Base-by-base conservation (phyloP, 805 yeast species). In the Wickerhamiella allomyrinae region DNA sequence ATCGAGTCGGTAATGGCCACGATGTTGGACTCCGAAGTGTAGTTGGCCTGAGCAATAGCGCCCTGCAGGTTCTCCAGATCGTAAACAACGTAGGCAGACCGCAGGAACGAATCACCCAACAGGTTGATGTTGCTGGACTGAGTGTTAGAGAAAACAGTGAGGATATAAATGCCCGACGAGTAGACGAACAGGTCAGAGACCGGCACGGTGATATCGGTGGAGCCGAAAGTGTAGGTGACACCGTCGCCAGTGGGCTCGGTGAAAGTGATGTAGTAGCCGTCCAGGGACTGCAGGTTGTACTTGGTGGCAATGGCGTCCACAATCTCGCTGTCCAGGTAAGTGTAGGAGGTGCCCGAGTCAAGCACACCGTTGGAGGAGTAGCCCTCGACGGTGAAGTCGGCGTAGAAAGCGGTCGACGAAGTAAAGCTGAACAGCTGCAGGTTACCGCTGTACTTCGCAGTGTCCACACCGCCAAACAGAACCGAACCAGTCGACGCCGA, bases 381-480 rank as follows among this genome's bases (percentile, higher is more conserved):
- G 29, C 47, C 50, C 2, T 14, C 29, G 8, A 50, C 47, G 10
- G 37, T n/a, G 41, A 45, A 41, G 33, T 44, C 46, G 9, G 46
- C 53, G 24, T 22, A 31, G 23, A 41, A 40, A 19, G 46, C 29
- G 39, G 45, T 49, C n/a, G 50, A 46, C 22, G 34, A 31, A n/a
- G 21, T 19, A 13, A 66, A 44, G 4, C 57, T 60, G 31, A 65
- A 49, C 3, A 59, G 46, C 21, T 49, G 52, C 49, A 70, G 55
- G 20, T 55, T 50, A 21, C 85, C 86, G 0, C 59, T 41, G 56
- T 73, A 77, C 58, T 77, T 77, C 34, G 71, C 62, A 43, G 69
- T 72, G 56, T 79, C 87, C 21, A 80, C 70, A 37, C 76, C 89
- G 41, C 89, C 87, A 59, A 79, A 80, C 34, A 79, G 57, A 15